Evolutionary conservation across 805 yeast genomes (phyloP), one percentile per base, ranked within the genome.

Genomic region (Metschnikowia peoriensis): DNA sequence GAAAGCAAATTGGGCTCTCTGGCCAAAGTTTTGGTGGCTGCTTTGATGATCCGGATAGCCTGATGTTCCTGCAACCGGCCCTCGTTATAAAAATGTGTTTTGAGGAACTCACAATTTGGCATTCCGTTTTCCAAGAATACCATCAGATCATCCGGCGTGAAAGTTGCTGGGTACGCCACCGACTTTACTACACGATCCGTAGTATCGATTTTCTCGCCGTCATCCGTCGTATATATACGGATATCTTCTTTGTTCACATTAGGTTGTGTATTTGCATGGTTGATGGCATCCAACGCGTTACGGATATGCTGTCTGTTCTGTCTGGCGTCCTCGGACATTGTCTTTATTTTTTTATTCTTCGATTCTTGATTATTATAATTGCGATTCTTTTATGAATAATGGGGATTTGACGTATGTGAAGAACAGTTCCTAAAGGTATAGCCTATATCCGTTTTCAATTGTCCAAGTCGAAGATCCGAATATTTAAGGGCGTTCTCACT

Each of bases 21-120:
- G 12, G 78, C 66, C 51, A 94, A 76, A 7, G 85, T 66, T 22
- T 73, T 75, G 0, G 91, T 84, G 8, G 96, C 96, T 68, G 74
- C 76, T 16, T 72, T 65, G 41, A 93, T 66, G 49, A 93, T 92
- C 43, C 74, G 75, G 42, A 85, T 61, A 0, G 89, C 89, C 66
- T 93, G 97, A 10, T 75, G 74, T 50, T 84, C 85, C 12, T 79
- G 75, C 40, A 93, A 72, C 51, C 96, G 78, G 1, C 99, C 98
- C 68, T 94, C 97, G 40, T 78, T 74, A 58, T 77, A 72, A 59
- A 92, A 87, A 70, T 90, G 97, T 28, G 83, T 79, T 58, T 80
- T 83, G 51, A 94, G 69, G 61, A 88, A 88, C 41, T 72, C 82
- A 59, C 84, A 79, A 63, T 90, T 82, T 10, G 97, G 97, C 53